Conservation (phyloP, 208 protist genomes). For the Vickermania spadyakhi region DNA sequence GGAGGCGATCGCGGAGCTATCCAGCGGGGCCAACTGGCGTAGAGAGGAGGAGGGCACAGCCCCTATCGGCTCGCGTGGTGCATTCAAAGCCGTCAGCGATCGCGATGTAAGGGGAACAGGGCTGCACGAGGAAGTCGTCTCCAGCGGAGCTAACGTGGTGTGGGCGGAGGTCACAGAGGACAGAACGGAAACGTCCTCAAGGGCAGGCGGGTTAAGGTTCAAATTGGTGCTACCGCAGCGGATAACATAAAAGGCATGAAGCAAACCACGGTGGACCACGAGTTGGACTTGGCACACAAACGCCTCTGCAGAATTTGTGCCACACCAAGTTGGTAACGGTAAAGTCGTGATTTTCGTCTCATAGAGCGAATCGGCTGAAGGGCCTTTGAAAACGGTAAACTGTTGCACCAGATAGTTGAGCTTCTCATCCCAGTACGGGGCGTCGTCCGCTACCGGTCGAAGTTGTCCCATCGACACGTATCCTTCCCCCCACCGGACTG, state of each 20-base stretch:
- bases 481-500: constrained; percentile 20
- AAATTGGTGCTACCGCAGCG: constrained; percentile 1
- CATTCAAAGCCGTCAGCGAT: not conserved
- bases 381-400: constrained; percentile 27
- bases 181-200: not conserved
- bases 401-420: constrained; percentile 17
- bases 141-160: not conserved
- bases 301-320: constrained; percentile 16
- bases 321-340: constrained; percentile 36
- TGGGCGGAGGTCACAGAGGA: not conserved
- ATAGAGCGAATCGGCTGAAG: constrained; percentile 15
- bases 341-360: constrained; percentile 12
- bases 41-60: not conserved
- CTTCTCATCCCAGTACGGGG: not conserved
- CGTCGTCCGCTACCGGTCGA: not conserved
- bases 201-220: not conserved
- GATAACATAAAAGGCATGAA: constrained; percentile 51
- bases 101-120: not conserved
- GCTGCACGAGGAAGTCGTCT: not conserved
- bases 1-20: not conserved
- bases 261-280: constrained; percentile 13
- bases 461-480: constrained; percentile 16
- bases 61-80: not conserved
- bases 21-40: not conserved
- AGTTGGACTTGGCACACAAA: constrained; percentile 22